A percentile compares a stretch with the other conserved stretches of the same genome.
These are phyloP conservation scores for Aureoboletus auriporus DNA, from an alignment of 768 basidiomycete genomes.

Conservation along the genomic window DNA sequence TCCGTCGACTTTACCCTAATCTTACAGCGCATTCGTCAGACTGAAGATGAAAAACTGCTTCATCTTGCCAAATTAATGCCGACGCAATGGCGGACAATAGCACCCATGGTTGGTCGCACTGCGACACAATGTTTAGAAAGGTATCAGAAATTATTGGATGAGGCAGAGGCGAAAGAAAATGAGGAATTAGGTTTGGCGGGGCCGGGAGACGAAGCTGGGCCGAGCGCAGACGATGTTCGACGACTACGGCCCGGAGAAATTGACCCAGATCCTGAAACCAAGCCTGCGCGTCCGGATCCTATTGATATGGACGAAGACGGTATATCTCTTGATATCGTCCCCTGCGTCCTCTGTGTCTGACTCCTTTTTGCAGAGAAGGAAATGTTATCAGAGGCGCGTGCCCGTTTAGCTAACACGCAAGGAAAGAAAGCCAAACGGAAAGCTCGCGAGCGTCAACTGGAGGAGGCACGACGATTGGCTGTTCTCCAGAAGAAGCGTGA, in stretches of 20 bases:
- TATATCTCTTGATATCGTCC: constrained; percentile 30
- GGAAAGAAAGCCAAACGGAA: constrained; percentile 99
- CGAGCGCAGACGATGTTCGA: constrained; percentile 90
- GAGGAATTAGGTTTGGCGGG: constrained; percentile 91
- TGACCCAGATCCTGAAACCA: constrained; percentile 98
- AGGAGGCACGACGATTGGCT: constrained; percentile 91
- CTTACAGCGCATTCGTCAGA: constrained; percentile 40
- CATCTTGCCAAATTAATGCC: constrained; percentile 99
- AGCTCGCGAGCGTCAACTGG: constrained; percentile 93
- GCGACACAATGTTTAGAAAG: constrained; percentile 97
- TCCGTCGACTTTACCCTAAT: background rate
- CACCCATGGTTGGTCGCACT: constrained; percentile 96
- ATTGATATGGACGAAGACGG: constrained; percentile 99
- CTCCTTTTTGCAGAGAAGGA: constrained; percentile 74
- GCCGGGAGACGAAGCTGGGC: constrained; percentile 71
- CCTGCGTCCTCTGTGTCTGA: background rate
- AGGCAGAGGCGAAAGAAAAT: constrained; percentile 94
- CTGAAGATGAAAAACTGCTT: constrained; percentile 96
- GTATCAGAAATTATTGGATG: constrained; percentile 96
- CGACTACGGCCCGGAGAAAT: constrained; percentile 92
- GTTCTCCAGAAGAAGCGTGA: constrained; percentile 97
- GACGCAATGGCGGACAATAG: constrained; percentile 99
- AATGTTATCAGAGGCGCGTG: constrained; percentile 98
- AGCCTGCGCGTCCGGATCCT: constrained; percentile 96
- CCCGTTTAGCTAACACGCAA: constrained; percentile 96